Conservation (phyloP, 305 asterid species). For the Fraxinus ornus region DNA sequence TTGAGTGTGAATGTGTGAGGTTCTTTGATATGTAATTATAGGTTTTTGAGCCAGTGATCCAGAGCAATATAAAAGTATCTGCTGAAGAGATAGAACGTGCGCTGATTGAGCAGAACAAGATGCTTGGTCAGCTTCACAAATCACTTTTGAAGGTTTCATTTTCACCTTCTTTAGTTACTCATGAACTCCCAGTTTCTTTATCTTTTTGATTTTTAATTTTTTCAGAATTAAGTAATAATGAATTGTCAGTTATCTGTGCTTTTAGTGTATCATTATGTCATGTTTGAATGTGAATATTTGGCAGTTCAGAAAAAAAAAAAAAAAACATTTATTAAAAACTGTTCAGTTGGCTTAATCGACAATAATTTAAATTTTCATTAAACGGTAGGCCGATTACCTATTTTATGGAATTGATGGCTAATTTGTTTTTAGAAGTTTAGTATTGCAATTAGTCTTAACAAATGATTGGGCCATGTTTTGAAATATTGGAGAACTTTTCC, state of each 20-base stretch:
- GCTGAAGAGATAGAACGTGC: conserved; percentile 85
- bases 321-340: neutral
- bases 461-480: neutral
- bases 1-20: conserved; percentile 1
- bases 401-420: conserved; percentile 8
- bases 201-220: neutral
- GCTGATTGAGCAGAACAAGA: conserved; percentile 59
- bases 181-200: neutral
- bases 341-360: neutral
- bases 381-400: neutral
- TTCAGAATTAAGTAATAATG: neutral
- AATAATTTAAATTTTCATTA: neutral
- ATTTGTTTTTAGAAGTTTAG: neutral
- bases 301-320: neutral
- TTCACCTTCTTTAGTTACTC: neutral
- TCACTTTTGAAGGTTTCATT: conserved; percentile 64
- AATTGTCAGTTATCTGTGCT: neutral
- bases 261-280: neutral
- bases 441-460: neutral
- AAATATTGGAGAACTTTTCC: neutral
- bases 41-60: conserved; percentile 73
- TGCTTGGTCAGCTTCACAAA: conserved; percentile 72
- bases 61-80: conserved; percentile 52
- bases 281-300: conserved; percentile 1
- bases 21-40: conserved; percentile 18